phyloP scores from a whole-genome alignment of 345 rosid species.

The Populus ilicifolia region DNA sequence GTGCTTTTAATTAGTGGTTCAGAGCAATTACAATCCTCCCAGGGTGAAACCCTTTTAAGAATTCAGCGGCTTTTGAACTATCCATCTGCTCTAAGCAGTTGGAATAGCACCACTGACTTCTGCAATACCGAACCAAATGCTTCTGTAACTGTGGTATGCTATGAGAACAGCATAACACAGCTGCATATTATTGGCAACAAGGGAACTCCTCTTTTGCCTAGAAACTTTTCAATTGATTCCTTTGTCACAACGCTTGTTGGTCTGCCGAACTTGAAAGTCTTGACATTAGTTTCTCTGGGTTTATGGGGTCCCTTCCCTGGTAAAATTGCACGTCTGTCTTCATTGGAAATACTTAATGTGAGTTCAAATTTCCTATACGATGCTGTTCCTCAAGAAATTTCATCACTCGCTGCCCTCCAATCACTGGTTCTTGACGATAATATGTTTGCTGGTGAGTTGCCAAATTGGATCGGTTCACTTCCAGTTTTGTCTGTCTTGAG shows the following conservation, averaged over 20 bases:
- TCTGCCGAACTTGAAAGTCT: conserved; percentile 77
- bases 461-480: conserved; percentile 58
- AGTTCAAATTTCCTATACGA: conserved; percentile 75
- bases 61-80: conserved; percentile 58
- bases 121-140: conserved; percentile 68
- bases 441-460: conserved; percentile 61
- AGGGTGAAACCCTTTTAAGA: conserved; percentile 63
- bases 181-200: conserved; percentile 65
- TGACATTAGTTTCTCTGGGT: conserved; percentile 77
- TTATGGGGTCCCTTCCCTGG: conserved; percentile 86
- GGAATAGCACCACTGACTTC: conserved; percentile 76
- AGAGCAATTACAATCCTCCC: conserved; percentile 69
- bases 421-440: conserved; percentile 80
- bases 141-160: conserved; percentile 73
- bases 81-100: conserved; percentile 55
- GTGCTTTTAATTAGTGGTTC: conserved; percentile 40
- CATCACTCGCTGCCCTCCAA: conserved; percentile 54
- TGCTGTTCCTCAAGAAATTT: conserved; percentile 58
- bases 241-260: conserved; percentile 66
- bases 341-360: conserved; percentile 77
- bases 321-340: conserved; percentile 55
- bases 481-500: conserved; percentile 65
- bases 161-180: conserved; percentile 73
- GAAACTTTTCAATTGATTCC: conserved; percentile 71
- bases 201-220: conserved; percentile 47